Conservation (phyloP, 306 rosid genomes). For the Dryas alaskensis region DNA sequence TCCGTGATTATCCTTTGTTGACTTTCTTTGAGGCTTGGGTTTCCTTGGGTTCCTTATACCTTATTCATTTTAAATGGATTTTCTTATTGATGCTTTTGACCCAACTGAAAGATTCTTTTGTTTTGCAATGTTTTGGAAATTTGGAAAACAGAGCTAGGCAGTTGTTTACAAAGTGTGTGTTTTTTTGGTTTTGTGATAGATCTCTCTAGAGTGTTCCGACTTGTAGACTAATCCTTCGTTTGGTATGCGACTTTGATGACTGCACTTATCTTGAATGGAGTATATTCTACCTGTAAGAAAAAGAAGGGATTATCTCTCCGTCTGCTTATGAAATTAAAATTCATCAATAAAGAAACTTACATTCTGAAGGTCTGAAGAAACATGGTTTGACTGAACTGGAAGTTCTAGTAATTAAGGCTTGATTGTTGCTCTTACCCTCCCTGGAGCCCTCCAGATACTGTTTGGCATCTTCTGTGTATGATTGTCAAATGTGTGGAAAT, state of each 20-base stretch:
- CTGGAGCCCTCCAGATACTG: not conserved
- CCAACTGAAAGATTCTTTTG: not conserved
- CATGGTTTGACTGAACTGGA: not conserved
- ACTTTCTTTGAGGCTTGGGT: not conserved
- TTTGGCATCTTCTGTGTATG: not conserved
- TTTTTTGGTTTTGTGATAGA: not conserved
- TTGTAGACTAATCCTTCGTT: not conserved
- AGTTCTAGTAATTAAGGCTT: not conserved
- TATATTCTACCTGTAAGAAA: not conserved
- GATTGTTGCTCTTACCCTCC: not conserved
- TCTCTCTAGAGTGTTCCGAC: not conserved
- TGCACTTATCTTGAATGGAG: not conserved
- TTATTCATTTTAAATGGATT: not conserved
- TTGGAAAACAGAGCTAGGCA: not conserved
- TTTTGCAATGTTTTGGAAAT: not conserved
- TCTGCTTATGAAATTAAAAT: not conserved
- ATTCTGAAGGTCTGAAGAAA: not conserved
- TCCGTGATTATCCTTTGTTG: not conserved
- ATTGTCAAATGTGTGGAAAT: conserved; percentile 1
- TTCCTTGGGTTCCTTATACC: conserved; percentile 4
- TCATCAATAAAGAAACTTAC: not conserved
- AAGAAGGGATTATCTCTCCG: not conserved
- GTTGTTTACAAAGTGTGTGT: not conserved
- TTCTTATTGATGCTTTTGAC: not conserved
- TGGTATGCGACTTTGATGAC: not conserved